Percentiles rank a stretch among this genome's conserved stretches.
These are phyloP conservation scores for Gossypium ekmanianum DNA, from an alignment of 345 rosid species.

Conservation along the genomic window DNA sequence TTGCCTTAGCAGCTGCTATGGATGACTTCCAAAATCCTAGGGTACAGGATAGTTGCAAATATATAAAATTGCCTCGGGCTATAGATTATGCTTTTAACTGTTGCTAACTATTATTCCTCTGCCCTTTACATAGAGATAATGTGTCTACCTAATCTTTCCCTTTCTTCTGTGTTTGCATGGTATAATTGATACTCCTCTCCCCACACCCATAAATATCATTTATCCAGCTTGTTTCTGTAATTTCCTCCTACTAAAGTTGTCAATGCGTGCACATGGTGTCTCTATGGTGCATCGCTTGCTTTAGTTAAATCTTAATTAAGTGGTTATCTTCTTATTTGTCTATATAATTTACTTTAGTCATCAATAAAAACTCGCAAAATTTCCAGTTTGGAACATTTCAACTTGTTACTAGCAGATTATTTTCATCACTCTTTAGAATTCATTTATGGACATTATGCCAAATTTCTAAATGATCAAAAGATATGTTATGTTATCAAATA, in stretches of 20 bases:
- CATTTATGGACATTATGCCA: neutral
- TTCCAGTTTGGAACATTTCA: neutral
- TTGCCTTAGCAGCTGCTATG: slow-evolving; percentile 86
- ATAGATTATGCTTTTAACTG: neutral
- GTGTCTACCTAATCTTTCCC: neutral
- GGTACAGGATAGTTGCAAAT: slow-evolving; percentile 66
- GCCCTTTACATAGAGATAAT: neutral
- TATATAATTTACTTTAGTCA: neutral
- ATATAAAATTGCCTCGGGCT: neutral
- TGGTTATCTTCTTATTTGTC: neutral
- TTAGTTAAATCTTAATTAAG: neutral
- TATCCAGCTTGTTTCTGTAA: neutral
- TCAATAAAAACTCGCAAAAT: neutral
- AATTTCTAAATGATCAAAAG: neutral
- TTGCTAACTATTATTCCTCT: neutral
- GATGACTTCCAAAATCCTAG: slow-evolving; percentile 91
- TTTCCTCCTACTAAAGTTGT: neutral
- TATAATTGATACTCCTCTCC: neutral
- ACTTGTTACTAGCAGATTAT: neutral
- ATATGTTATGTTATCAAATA: neutral
- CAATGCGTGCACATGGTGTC: neutral
- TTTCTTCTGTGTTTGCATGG: neutral
- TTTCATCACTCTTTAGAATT: neutral
- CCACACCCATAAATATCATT: neutral
- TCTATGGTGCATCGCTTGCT: neutral